Evolutionary conservation across 306 rosid genomes (phyloP), one percentile per base, ranked within the genome.

Genomic region (Prunus padus): DNA sequence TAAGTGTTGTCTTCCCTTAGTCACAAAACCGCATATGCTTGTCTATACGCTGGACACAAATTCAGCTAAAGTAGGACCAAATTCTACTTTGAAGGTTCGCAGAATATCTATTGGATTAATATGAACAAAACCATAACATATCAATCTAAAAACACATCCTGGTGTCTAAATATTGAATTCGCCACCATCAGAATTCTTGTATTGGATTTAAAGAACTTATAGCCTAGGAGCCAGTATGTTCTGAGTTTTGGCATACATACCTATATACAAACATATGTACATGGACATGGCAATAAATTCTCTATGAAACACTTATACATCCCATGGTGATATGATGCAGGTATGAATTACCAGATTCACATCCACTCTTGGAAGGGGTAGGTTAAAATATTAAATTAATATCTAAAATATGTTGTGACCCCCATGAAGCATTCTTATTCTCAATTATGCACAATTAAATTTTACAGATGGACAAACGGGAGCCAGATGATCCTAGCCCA

Each of bases 311-410:
- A 65, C 65, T 72, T 59, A 69, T 72, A 78, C 82, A 83, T 64
- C 42, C 76, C 72, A 37, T 30, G 65, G 64, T 66, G 57, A 61
- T 82, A 31, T 69, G 37, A 57, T 90, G 89, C 95, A 94, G 98
- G 84, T 94, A 94, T 84, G 97, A 92, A 88, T 89, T 95, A 72
- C 98, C 97, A 76, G 98, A 95, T 82, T 90, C 96, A 78, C 98
- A 95, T 82, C 96, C 92, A 77, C 93, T 95, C 71, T 50, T 95
- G 74, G 88, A 86, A 82, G 88, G 84, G 88, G 98, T 90, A 42
- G 64, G 92, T 81, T 60, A 51, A 71, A 54, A 52, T 40, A 76
- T 75, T 26, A 14, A 28, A 12, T 78, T 54, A 47, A 71, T 42
- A 54, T 75, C 25, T 71, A 68, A 49, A 73, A 71, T 63, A 37